phyloP scores from a whole-genome alignment of 2,329 filamentous ascomycete genomes.

The Drechmeria coniospora region DNA sequence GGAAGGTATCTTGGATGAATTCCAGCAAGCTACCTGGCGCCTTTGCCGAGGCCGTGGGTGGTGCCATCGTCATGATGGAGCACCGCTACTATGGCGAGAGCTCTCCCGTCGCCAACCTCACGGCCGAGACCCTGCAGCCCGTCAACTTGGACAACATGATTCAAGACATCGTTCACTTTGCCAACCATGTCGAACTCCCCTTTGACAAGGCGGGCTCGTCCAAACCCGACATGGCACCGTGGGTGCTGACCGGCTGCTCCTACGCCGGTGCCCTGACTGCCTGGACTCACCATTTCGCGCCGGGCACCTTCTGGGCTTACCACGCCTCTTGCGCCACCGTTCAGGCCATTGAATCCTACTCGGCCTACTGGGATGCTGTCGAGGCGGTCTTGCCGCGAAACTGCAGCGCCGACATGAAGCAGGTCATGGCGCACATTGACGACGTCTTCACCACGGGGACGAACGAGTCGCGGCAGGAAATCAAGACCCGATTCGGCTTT shows the following conservation, averaged over 20 bases:
- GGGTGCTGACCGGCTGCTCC: slow-evolving; percentile 63
- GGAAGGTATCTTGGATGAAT: slow-evolving; percentile 49
- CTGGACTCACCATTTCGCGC: slow-evolving; percentile 56
- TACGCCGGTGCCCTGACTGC: slow-evolving; percentile 66
- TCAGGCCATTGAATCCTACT: slow-evolving; percentile 59
- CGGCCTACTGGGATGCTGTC: slow-evolving; percentile 34
- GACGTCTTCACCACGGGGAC: slow-evolving; percentile 25
- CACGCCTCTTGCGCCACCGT: slow-evolving; percentile 67
- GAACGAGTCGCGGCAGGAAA: slow-evolving; percentile 20
- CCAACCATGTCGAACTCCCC: slow-evolving; percentile 50
- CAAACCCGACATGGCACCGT: slow-evolving; percentile 48
- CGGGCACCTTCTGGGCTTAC: slow-evolving; percentile 58
- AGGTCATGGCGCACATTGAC: slow-evolving; percentile 30
- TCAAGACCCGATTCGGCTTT: slow-evolving; percentile 26
- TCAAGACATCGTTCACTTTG: slow-evolving; percentile 64
- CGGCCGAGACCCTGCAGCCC: slow-evolving; percentile 54
- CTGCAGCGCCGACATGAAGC: slow-evolving; percentile 48
- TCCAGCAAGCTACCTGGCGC: slow-evolving; percentile 55
- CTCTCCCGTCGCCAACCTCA: slow-evolving; percentile 48
- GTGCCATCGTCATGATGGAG: slow-evolving; percentile 62
- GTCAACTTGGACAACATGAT: slow-evolving; percentile 65
- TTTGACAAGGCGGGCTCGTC: slow-evolving; percentile 50
- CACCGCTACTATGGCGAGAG: slow-evolving; percentile 72
- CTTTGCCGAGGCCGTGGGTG: slow-evolving; percentile 50
- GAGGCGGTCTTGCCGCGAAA: slow-evolving; percentile 30